A percentile compares a stretch with the other conserved stretches of the same genome.
Conservation (phyloP, 164 flowering plant genomes). For the Saururus chinensis region DNA sequence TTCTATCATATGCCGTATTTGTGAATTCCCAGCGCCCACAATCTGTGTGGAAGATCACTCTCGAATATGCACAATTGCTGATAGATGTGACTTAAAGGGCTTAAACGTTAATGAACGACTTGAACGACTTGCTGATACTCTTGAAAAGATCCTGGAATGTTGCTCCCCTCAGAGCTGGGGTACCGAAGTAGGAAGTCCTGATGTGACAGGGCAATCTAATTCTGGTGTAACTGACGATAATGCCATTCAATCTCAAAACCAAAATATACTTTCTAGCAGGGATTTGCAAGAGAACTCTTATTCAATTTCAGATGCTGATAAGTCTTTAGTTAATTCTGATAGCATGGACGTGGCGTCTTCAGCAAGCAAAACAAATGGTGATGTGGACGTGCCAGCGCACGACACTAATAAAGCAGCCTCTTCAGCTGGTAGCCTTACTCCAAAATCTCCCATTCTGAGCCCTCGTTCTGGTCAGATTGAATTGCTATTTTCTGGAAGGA, state of each 20-base stretch:
- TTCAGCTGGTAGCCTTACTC: slow-evolving; percentile 72
- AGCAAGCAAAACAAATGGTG: slow-evolving; percentile 25
- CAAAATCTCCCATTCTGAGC: slow-evolving; percentile 67
- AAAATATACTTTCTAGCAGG: slow-evolving; percentile 14
- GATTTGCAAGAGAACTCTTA: slow-evolving; percentile 41
- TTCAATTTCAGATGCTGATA: slow-evolving; percentile 40
- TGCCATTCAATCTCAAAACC: slow-evolving; percentile 31
- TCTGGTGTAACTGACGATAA: slow-evolving; percentile 30
- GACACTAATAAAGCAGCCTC: slow-evolving; percentile 28
- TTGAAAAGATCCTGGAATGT: slow-evolving; percentile 69
- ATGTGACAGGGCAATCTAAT: slow-evolving; percentile 28
- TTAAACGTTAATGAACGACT: slow-evolving; percentile 80
- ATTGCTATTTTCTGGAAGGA: slow-evolving; percentile 45
- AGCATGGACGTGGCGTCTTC: slow-evolving; percentile 26
- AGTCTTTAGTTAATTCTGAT: slow-evolving; percentile 36
- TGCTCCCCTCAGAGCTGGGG: slow-evolving; percentile 58
- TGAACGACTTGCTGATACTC: slow-evolving; percentile 80
- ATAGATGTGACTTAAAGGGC: slow-evolving; percentile 92
- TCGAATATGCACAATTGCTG: slow-evolving; percentile 86
- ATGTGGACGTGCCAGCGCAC: slow-evolving; percentile 2
- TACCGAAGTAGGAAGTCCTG: slow-evolving; percentile 38
- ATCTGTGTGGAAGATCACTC: slow-evolving; percentile 93
- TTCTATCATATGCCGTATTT: slow-evolving; percentile 88
- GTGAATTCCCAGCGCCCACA: slow-evolving; percentile 92
- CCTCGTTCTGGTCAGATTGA: slow-evolving; percentile 68